Conservation (phyloP, 257 asterid species). For the Mentha longifolia region DNA sequence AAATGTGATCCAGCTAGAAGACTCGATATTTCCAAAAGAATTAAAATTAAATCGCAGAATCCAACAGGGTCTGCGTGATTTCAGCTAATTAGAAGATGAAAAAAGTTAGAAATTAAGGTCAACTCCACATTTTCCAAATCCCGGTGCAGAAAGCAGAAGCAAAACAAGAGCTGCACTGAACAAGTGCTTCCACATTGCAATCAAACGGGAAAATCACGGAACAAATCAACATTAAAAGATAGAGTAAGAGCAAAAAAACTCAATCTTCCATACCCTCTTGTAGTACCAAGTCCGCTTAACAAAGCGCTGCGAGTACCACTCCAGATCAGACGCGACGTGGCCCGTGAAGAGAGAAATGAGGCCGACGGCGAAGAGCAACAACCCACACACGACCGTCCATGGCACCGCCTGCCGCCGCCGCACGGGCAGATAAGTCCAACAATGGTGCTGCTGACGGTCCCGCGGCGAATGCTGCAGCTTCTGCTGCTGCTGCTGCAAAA, state of each 20-base stretch:
- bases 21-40: not conserved
- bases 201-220: not conserved
- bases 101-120: conserved; percentile 1
- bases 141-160: not conserved
- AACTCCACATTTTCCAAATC: conserved; percentile 1
- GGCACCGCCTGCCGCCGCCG: conserved; percentile 63
- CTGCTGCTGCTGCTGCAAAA: conserved; percentile 44
- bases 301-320: conserved; percentile 87
- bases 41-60: not conserved
- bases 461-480: conserved; percentile 29
- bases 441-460: conserved; percentile 34
- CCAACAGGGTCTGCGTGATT: conserved; percentile 6
- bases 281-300: conserved; percentile 62
- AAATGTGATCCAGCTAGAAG: not conserved
- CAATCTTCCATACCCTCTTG: conserved; percentile 48
- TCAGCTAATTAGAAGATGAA: not conserved
- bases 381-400: conserved; percentile 84
- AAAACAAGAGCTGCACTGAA: conserved; percentile 6
- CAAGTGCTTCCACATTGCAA: conserved; percentile 4
- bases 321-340: conserved; percentile 91
- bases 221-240: conserved; percentile 4
- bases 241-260: no score
- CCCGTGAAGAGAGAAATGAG: conserved; percentile 95
- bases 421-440: conserved; percentile 34
- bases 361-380: conserved; percentile 77